Evolutionary conservation across 164 flowering plant genomes (phyloP).

Genomic region (Berberis vulgaris): DNA sequence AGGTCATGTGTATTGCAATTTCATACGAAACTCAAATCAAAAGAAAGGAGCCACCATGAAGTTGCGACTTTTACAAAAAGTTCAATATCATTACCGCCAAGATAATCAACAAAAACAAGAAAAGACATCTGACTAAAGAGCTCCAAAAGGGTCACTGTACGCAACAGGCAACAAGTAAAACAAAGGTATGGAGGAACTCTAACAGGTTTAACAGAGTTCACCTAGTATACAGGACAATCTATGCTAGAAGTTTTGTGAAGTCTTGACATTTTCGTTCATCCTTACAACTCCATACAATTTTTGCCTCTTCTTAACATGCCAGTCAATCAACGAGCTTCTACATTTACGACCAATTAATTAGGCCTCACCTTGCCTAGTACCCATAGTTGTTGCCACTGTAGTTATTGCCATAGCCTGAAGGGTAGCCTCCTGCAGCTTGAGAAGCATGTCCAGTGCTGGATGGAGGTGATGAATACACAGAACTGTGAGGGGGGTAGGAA

Average conservation of each 20-base stretch:
- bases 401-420: conserved; percentile 27
- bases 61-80: too few species aligned
- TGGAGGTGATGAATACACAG: conserved; percentile 25
- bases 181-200: background rate
- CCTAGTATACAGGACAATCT: background rate
- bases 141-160: too few species aligned
- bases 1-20: too few species aligned
- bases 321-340: background rate
- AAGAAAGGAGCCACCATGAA: too few species aligned
- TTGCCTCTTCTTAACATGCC: background rate
- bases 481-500: conserved; percentile 21
- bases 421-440: conserved; percentile 25
- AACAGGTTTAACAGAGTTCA: background rate
- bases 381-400: conserved; percentile 27
- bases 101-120: too few species aligned
- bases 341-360: background rate
- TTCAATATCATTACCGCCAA: too few species aligned
- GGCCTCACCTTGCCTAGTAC: conserved; percentile 14
- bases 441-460: conserved; percentile 21
- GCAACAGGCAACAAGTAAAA: too few species aligned
- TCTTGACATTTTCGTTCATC: background rate
- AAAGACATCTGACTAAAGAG: too few species aligned
- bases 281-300: background rate
- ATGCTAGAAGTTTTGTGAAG: background rate
- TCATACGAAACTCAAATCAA: too few species aligned